A percentile compares a stretch with the other conserved stretches of the same genome.
Conservation (phyloP, 2,329 filamentous ascomycete genomes). For the Nigrograna mackinnonii region DNA sequence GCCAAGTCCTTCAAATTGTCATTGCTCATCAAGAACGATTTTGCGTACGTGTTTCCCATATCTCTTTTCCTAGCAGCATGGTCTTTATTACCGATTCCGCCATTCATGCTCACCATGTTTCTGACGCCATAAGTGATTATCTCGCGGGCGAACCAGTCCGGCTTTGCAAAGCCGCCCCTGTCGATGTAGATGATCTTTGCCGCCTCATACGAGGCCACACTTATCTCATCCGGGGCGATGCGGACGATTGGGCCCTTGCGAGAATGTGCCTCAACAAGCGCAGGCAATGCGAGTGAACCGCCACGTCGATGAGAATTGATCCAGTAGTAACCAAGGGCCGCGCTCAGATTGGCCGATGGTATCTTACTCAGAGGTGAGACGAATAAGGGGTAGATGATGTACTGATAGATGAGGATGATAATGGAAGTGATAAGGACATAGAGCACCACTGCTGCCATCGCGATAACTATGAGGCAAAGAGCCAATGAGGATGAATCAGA, state of each 20-base stretch:
- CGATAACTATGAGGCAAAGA: no score
- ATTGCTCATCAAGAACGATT: no score
- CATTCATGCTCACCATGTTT: slow-evolving; percentile 70
- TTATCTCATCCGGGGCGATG: slow-evolving; percentile 66
- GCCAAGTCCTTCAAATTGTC: no score
- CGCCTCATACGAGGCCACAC: slow-evolving; percentile 64
- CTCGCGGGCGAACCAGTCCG: slow-evolving; percentile 64
- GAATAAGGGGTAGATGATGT: no score
- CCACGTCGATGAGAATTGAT: slow-evolving; percentile 61
- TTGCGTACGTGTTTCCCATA: slow-evolving; percentile 69
- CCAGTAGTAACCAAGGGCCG: no score
- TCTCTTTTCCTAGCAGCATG: slow-evolving; percentile 73
- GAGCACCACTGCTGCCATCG: no score
- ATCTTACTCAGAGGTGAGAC: no score
- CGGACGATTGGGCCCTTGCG: slow-evolving; percentile 62
- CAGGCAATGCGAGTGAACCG: slow-evolving; percentile 2
- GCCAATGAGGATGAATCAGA: no score
- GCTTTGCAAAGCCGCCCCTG: slow-evolving; percentile 70
- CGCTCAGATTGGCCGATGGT: no score
- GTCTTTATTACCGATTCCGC: slow-evolving; percentile 49
- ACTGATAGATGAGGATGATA: no score
- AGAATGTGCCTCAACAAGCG: slow-evolving; percentile 53
- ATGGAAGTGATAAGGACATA: no score
- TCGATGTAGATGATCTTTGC: slow-evolving; percentile 65
- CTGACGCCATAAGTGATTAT: slow-evolving; percentile 68